Percentiles rank a stretch among this genome's conserved stretches.
Conservation (phyloP, 1,284 basidiomycete genomes). For the Cryptococcus hybrid region DNA sequence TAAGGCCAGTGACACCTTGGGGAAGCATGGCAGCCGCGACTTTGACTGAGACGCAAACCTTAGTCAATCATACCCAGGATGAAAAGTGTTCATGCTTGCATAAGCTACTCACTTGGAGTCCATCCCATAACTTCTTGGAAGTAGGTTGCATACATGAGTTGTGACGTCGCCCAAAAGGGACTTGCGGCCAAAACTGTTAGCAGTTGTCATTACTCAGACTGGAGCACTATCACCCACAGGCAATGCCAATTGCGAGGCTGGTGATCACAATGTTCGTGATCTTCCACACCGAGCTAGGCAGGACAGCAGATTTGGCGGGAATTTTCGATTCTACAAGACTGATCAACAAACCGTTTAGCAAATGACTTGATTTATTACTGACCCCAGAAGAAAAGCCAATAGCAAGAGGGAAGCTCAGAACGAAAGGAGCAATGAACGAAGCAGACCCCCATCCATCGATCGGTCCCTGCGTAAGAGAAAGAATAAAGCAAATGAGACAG, state of each 20-base stretch:
- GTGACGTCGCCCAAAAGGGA: constrained; percentile 38
- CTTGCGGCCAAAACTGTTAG: background rate
- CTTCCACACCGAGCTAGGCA: constrained; percentile 34
- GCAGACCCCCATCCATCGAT: constrained; percentile 42
- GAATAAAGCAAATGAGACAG: constrained; percentile 42
- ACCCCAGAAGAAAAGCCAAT: constrained; percentile 43
- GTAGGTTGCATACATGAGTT: constrained; percentile 29
- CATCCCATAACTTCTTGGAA: constrained; percentile 13
- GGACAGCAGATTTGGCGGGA: constrained; percentile 24
- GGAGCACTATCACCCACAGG: constrained; percentile 5
- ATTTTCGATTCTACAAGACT: constrained; percentile 21
- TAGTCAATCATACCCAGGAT: background rate
- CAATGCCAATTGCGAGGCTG: constrained; percentile 21
- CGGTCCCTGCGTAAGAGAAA: constrained; percentile 43
- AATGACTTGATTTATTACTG: background rate
- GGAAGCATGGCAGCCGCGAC: constrained; percentile 40
- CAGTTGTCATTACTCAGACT: background rate
- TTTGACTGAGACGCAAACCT: constrained; percentile 15
- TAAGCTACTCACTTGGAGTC: constrained; percentile 14
- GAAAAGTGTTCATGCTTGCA: background rate
- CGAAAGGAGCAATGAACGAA: constrained; percentile 46
- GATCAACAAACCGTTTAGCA: background rate
- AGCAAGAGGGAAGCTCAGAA: constrained; percentile 30
- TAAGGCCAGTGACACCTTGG: constrained; percentile 34
- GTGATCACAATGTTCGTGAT: constrained; percentile 37